A percentile compares a stretch with the other conserved stretches of the same genome.
Evolutionary conservation across 768 basidiomycete species (phyloP).

Genomic region (Paxillus involutus): DNA sequence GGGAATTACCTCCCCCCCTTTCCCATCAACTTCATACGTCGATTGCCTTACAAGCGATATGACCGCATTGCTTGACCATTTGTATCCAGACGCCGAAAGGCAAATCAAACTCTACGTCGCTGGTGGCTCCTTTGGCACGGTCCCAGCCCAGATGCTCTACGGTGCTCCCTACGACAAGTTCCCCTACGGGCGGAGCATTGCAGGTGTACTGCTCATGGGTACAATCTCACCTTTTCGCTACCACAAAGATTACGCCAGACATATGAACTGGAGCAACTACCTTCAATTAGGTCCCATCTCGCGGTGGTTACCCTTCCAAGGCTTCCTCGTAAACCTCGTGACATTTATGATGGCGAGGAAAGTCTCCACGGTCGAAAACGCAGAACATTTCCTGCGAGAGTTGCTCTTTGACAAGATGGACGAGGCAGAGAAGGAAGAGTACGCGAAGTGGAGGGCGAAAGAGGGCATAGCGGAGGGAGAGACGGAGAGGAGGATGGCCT

Average conservation of each 20-base stretch:
- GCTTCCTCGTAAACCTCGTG: conserved; percentile 32
- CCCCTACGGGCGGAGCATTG: conserved; percentile 46
- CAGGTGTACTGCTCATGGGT: conserved; percentile 46
- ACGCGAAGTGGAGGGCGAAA: conserved; percentile 41
- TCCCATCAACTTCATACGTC: conserved; percentile 35
- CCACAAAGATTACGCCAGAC: conserved; percentile 44
- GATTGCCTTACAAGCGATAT: conserved; percentile 44
- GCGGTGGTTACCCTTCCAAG: conserved; percentile 41
- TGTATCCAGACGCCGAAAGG: conserved; percentile 39
- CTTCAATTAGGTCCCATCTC: conserved; percentile 45
- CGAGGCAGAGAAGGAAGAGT: conserved; percentile 30
- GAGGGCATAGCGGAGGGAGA: conserved; percentile 43
- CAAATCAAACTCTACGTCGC: conserved; percentile 48
- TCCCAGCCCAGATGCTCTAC: conserved; percentile 56
- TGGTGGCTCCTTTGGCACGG: conserved; percentile 56
- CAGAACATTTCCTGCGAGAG: conserved; percentile 42
- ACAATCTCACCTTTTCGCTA: conserved; percentile 47
- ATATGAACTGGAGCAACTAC: conserved; percentile 48
- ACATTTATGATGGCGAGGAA: conserved; percentile 33
- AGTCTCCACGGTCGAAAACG: conserved; percentile 38
- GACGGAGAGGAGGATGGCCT: conserved; percentile 40
- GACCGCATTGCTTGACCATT: conserved; percentile 47
- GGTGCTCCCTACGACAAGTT: conserved; percentile 51
- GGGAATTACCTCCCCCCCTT: conserved; percentile 50
- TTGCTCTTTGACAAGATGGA: conserved; percentile 43